Base-by-base conservation (phyloP, 208 protist genomes). In the Kentomonas sorsogonicus region DNA sequence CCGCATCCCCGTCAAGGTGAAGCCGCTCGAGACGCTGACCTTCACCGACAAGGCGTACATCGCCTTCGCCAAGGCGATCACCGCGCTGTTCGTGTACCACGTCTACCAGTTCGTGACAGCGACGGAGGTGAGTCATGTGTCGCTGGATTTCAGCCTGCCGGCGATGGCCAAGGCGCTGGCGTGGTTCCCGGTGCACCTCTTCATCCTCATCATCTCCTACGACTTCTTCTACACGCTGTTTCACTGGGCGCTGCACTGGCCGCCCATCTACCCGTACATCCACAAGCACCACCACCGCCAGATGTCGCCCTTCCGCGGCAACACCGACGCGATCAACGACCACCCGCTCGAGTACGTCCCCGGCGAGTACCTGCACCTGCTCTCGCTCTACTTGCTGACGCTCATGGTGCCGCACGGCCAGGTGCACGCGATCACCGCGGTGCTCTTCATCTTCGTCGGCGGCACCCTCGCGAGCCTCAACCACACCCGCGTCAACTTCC, bases 271-370 rank as follows among this genome's bases (percentile, higher is more conserved):
- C 65, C 72, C 72, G 18, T 67, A 74, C 48, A 81, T 94, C 33
- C 89, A 97, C 67, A 97, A 97, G 72, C 88, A 95, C 56, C 91
- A 96, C 63, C 89, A 97, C 54, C 80, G 88, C 7, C 91, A 97
- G 63, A 56, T 82, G 51, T 84, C 84, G 3, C 91, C 89, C 11
- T 93, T 91, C 70, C 75, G 91, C 45, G 91, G 91, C 50, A 92
- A 86, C 66, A 72, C 53, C 60, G 91, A 97, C 61, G 85, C 91
- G 43, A 89, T 94, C 46, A 97, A 97, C 51, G 87, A 92, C 55
- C 74, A 97, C 62, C 91, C 91, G 0, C 70, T 97, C 46, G 91
- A 97, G 72, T 97, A 90, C 66, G 61, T 95, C 44, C 51, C 72
- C 15, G 91, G 91, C 7, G 83, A 97, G 70, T 97, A 96, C 52